A percentile compares a stretch with the other conserved stretches of the same genome.
Evolutionary conservation across 1,284 basidiomycete genomes (phyloP).

Genomic region (Tilletia indica): DNA sequence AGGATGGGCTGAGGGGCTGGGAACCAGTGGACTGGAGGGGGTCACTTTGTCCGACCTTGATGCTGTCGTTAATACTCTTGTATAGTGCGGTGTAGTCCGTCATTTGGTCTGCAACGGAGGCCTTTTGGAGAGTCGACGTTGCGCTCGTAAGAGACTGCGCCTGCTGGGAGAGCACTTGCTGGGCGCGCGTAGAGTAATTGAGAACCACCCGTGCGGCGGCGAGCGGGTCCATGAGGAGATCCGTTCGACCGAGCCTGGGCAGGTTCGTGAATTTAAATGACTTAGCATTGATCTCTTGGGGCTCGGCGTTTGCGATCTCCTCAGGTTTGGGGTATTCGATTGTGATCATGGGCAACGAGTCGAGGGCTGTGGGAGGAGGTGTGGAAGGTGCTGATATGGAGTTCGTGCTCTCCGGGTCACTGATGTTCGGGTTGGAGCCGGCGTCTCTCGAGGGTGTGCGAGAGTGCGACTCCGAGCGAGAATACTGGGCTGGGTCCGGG

Average conservation of each 20-base stretch:
- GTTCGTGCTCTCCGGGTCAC: constrained; percentile 10
- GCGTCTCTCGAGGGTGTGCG: constrained; percentile 10
- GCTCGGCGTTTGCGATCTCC: neutral
- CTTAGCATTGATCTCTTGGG: neutral
- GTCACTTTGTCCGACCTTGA: neutral
- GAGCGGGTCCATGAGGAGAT: constrained; percentile 8
- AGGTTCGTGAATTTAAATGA: constrained; percentile 13
- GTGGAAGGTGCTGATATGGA: constrained; percentile 15
- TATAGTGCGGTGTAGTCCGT: neutral
- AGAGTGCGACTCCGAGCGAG: constrained; percentile 1
- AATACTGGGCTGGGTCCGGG: too few relatives aligned
- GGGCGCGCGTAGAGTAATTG: constrained; percentile 14
- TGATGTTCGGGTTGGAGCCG: constrained; percentile 1
- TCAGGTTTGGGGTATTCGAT: neutral
- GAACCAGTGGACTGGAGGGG: neutral
- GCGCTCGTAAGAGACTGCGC: neutral
- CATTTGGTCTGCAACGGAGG: neutral
- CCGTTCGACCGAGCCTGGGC: neutral
- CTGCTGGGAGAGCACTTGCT: constrained; percentile 8
- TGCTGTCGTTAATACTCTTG: neutral
- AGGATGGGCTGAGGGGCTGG: neutral
- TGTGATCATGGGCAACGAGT: neutral
- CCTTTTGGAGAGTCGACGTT: neutral
- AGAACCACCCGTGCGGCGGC: constrained; percentile 3
- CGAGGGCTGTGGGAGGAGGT: constrained; percentile 3